Evolutionary conservation across 805 yeast species (phyloP).

Genomic region (Candida tibetensis): DNA sequence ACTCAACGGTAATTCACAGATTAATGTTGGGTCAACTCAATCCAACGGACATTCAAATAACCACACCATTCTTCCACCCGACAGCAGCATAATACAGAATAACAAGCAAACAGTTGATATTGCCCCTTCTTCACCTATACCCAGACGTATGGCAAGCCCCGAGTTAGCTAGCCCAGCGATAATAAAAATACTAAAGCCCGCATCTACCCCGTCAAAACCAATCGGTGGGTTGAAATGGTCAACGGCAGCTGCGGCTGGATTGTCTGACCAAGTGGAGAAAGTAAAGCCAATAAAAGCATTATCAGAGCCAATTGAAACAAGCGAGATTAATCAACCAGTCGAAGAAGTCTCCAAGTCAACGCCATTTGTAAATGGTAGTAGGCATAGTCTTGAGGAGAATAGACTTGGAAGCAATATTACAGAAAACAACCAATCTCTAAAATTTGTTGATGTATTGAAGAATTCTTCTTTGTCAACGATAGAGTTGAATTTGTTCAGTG

Average conservation of each 20-base stretch:
- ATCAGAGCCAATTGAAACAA: not conserved
- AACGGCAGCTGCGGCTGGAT: slow-evolving; percentile 48
- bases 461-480: slow-evolving; percentile 28
- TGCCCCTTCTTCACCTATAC: slow-evolving; percentile 9
- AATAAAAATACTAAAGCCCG: slow-evolving; percentile 49
- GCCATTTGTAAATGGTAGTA: no score
- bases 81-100: not conserved
- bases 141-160: slow-evolving; percentile 14
- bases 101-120: not conserved
- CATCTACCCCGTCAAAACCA: slow-evolving; percentile 52
- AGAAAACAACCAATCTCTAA: not conserved
- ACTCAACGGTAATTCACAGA: not conserved
- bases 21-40: not conserved
- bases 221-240: slow-evolving; percentile 57
- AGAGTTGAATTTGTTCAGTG: slow-evolving; percentile 36
- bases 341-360: not conserved
- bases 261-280: slow-evolving; percentile 12
- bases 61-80: not conserved
- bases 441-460: slow-evolving; percentile 26
- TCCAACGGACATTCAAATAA: slow-evolving; percentile 1
- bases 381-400: no score
- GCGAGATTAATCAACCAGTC: not conserved
- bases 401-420: not conserved
- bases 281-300: not conserved
- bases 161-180: slow-evolving; percentile 39